Percentiles rank a stretch among this genome's conserved stretches.
These are phyloP conservation scores for Penicillium malachiteum DNA, from an alignment of 495 filamentous ascomycete species.

Conservation along the genomic window DNA sequence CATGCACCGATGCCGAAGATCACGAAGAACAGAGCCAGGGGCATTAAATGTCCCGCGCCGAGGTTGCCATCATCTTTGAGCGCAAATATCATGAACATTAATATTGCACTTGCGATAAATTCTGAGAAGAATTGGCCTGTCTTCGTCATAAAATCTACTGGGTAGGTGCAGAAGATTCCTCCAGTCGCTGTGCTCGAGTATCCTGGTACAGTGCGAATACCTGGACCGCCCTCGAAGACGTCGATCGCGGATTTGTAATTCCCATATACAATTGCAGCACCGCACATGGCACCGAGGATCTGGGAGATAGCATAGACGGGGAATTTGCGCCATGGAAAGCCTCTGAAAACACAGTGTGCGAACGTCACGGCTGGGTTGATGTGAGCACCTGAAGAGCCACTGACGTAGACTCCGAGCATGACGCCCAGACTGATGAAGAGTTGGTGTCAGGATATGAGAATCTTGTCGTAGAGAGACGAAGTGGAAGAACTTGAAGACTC, in stretches of 20 bases:
- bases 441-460: neutral
- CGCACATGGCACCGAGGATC: conserved; percentile 54
- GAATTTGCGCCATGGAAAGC: conserved; percentile 60
- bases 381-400: conserved; percentile 57
- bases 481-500: conserved; percentile 22
- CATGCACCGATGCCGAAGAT: conserved; percentile 66
- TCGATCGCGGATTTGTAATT: conserved; percentile 58
- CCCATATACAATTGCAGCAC: conserved; percentile 54
- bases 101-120: conserved; percentile 57
- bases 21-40: conserved; percentile 60
- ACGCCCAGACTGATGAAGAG: conserved; percentile 45
- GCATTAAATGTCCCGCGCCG: conserved; percentile 48
- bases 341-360: conserved; percentile 59
- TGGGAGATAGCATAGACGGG: conserved; percentile 56
- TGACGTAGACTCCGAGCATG: conserved; percentile 66
- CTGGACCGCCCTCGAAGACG: conserved; percentile 51
- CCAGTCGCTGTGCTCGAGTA: conserved; percentile 57
- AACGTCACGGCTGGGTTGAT: conserved; percentile 68
- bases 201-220: conserved; percentile 56
- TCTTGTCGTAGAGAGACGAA: neutral
- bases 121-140: conserved; percentile 63
- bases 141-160: conserved; percentile 58
- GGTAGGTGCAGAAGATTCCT: conserved; percentile 67
- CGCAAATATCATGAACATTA: conserved; percentile 69
- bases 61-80: conserved; percentile 59